A percentile compares a stretch with the other conserved stretches of the same genome.
Conservation (phyloP, 768 basidiomycete species). For the Udeniomyces megalosporus region DNA sequence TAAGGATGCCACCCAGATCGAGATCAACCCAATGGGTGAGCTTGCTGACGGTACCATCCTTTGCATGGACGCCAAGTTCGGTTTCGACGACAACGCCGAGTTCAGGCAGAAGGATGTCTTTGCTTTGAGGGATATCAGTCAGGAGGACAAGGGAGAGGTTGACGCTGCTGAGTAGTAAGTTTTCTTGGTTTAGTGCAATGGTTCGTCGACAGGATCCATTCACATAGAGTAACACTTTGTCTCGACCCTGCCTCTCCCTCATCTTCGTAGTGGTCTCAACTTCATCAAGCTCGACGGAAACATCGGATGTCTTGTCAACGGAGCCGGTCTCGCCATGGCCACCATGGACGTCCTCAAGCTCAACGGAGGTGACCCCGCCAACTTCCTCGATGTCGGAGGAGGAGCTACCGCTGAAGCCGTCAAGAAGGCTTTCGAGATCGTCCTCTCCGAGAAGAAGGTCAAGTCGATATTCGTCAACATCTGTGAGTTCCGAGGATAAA, state of each 20-base stretch:
- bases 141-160: conserved; percentile 94
- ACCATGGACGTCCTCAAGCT: conserved; percentile 98
- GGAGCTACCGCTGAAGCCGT: conserved; percentile 99
- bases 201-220: too few species aligned
- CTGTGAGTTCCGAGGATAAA: conserved; percentile 53
- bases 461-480: conserved; percentile 96
- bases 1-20: conserved; percentile 97
- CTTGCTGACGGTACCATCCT: conserved; percentile 80
- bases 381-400: conserved; percentile 97
- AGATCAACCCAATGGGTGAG: conserved; percentile 96
- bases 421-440: conserved; percentile 96
- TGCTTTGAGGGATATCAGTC: conserved; percentile 70
- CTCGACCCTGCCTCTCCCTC: neutral
- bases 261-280: conserved; percentile 16
- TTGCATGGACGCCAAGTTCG: conserved; percentile 99
- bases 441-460: conserved; percentile 75
- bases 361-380: conserved; percentile 87
- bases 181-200: too few species aligned
- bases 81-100: conserved; percentile 98
- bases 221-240: too few species aligned
- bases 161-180: conserved; percentile 61
- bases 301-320: conserved; percentile 94
- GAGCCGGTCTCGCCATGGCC: conserved; percentile 97
- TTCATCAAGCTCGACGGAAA: conserved; percentile 64
- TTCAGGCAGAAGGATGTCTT: conserved; percentile 91